Evolutionary conservation across 164 flowering plant genomes (phyloP).

Genomic region (Amborella trichopoda): DNA sequence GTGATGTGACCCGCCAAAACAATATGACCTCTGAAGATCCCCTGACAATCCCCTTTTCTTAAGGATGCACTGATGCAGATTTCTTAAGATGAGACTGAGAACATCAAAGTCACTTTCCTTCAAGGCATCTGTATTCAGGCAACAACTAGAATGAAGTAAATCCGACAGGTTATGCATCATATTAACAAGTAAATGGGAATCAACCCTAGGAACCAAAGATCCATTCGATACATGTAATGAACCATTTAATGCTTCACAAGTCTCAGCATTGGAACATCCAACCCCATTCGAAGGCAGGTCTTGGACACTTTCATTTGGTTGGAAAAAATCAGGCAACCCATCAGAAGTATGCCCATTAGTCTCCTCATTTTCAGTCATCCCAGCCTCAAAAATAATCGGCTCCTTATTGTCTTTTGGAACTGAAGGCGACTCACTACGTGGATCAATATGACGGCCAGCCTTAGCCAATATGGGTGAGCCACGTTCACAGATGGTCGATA

Average conservation of each 20-base stretch:
- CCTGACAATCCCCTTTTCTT: slow-evolving; percentile 6
- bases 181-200: slow-evolving; percentile 22
- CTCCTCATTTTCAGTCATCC: slow-evolving; percentile 4
- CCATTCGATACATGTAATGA: slow-evolving; percentile 2
- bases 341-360: slow-evolving; percentile 7
- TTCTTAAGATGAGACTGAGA: slow-evolving; percentile 26
- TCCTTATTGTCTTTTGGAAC: slow-evolving; percentile 6
- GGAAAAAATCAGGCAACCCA: slow-evolving; percentile 11
- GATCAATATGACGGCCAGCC: slow-evolving; percentile 4
- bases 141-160: slow-evolving; percentile 26
- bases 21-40: too few species aligned
- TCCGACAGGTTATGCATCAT: slow-evolving; percentile 39
- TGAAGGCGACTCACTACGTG: slow-evolving; percentile 4
- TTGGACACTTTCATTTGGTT: slow-evolving; percentile 5
- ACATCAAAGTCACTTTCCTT: slow-evolving; percentile 20
- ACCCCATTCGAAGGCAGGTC: slow-evolving; percentile 8
- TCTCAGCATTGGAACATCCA: slow-evolving; percentile 12
- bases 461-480: neutral
- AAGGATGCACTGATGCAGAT: slow-evolving; percentile 22
- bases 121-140: slow-evolving; percentile 15
- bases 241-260: slow-evolving; percentile 1
- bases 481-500: slow-evolving; percentile 4
- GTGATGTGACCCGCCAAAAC: too few species aligned
- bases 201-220: slow-evolving; percentile 13
- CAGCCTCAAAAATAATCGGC: neutral